phyloP scores from a whole-genome alignment of 306 rosid genomes.

The Luffa acutangula region DNA sequence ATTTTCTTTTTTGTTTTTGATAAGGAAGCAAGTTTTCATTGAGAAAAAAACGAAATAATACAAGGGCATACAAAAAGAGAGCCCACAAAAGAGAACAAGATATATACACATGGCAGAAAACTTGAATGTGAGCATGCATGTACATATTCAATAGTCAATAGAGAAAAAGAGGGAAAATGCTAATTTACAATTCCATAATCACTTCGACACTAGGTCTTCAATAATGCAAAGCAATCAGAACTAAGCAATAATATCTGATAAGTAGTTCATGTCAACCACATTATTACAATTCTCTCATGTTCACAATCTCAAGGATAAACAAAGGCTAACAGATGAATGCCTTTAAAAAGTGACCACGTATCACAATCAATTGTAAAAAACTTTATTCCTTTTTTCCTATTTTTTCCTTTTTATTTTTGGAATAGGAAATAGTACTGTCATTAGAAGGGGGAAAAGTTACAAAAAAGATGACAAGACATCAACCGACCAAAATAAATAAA shows the following conservation, averaged over 20 bases:
- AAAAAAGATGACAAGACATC: neutral
- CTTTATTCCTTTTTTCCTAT: neutral
- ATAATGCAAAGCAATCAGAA: conserved; percentile 1
- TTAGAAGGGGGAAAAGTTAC: neutral
- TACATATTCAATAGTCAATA: neutral
- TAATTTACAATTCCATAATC: neutral
- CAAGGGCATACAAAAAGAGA: no score
- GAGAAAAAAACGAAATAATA: no score
- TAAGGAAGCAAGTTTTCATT: no score
- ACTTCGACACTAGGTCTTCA: neutral
- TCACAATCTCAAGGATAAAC: neutral
- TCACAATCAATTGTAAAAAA: neutral
- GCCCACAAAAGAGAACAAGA: no score
- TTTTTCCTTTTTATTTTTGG: neutral
- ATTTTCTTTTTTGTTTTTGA: no score
- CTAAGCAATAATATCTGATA: neutral
- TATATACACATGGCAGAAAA: neutral
- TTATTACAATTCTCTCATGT: neutral
- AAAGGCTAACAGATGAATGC: neutral
- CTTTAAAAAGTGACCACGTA: neutral
- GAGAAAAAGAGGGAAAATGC: neutral
- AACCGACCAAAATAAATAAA: neutral
- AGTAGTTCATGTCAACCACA: neutral
- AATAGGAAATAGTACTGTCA: neutral
- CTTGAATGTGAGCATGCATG: neutral